Base-by-base conservation (phyloP, 257 asterid species). In the Primulina eburnea region DNA sequence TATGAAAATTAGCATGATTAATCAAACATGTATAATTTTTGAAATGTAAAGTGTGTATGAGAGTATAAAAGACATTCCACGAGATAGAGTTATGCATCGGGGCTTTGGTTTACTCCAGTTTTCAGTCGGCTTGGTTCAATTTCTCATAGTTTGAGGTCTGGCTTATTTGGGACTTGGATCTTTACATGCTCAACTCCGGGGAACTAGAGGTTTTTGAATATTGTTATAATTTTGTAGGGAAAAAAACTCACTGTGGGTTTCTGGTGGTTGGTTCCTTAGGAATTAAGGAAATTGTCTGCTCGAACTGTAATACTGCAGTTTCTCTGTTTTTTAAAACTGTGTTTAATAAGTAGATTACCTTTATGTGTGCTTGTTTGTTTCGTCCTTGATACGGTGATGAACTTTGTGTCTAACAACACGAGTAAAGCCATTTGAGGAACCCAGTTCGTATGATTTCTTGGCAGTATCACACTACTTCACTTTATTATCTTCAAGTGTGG, bases 81-180 rank as follows among this genome's bases (percentile, higher is more conserved):
- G 2, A 7, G 29, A 68, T 11, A 21, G 34, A 62, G 38, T 28
- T 28, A 11, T 47, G 55, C 7, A 12, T 47, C 14, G 55, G 55
- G 18, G 18, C 56, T 50, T 16, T 14, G 16, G 20, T 38, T 38
- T 50, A 50, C 12, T 55, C 8, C 8, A 30, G 35, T 75, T 43
- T 55, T 55, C 43, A 67, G 71, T 62, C 64, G 21, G 32, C 7
- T 12, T 29, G 6, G 18, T 32, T 18, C 35, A 68, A 68, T 26
- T 2, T 28, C 37, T 56, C 11, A 16, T 29, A 6, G 0, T 57
- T 32, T 16, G 26, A 55, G 35, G 21, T 59, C 52, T 34, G 33
- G 24, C 30, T 37, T 71, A 43, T 37, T 17, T 4, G 56, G 43
- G 67, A 62, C 55, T 62, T 47, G 60, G 68, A 77, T 67, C 43